Base-by-base conservation (phyloP, 352 stramenopile species). In the Ophiocytium majus region DNA sequence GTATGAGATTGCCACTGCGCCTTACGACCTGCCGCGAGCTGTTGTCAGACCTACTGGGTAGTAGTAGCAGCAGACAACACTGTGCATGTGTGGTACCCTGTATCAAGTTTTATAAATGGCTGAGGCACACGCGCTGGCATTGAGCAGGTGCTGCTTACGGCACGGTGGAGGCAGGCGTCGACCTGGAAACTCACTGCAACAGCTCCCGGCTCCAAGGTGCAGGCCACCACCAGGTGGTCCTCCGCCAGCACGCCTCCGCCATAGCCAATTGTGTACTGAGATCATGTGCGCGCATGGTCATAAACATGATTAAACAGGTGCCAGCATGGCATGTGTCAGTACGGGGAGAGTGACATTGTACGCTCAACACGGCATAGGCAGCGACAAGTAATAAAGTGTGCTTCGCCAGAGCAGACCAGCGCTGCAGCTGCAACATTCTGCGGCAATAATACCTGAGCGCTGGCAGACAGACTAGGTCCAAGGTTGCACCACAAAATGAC, bases 231-330 rank as follows among this genome's bases (percentile, higher is more conserved):
- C 33, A 85, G 66, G 34, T 82, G 17, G 71, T 88, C 84, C 33
- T 82, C 71, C 49, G 79, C 80, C 9, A 88, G 79, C n/a, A 82
- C 50, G 32, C 84, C 84, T 71, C 84, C 84, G 5, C 84, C 84
- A 50, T 88, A 88, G 34, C 84, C 84, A 31, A 84, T 43, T 0
- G 50, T 23, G 34, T 84, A 84, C 81, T 84, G 81, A n/a, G n/a
- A n/a, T n/a, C n/a, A n/a, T n/a, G n/a, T n/a, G n/a, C n/a, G n/a
- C n/a, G n/a, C n/a, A n/a, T n/a, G n/a, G n/a, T n/a, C n/a, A n/a
- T n/a, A n/a, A n/a, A n/a, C n/a, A n/a, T n/a, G n/a, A n/a, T n/a
- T n/a, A n/a, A n/a, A n/a, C n/a, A n/a, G n/a, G n/a, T n/a, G n/a
- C n/a, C n/a, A n/a, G n/a, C 28, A 81, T 9, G 5, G 32, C n/a